Base-by-base conservation (phyloP, 495 filamentous ascomycete species). In the Lichina pygmaea region DNA sequence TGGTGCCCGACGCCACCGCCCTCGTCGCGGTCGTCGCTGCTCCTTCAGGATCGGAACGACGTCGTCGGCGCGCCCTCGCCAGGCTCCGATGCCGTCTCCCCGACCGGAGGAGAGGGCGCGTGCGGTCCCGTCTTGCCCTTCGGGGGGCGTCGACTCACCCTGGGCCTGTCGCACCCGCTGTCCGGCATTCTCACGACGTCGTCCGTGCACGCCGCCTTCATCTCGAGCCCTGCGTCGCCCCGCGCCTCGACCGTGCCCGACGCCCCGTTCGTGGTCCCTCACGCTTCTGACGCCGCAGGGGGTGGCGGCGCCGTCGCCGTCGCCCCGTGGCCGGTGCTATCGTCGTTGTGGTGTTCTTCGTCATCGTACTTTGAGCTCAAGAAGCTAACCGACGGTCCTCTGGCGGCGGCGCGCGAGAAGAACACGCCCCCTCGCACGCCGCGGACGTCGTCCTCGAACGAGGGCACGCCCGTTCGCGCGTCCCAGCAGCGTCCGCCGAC, bases 391-490 rank as follows among this genome's bases (percentile, higher is more conserved):
- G 63, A 73, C 66, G 72, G 71, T 68, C 67, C 68, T 63, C 59
- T 64, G 53, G 60, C 64, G 62, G 63, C 58, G 59, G 60, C 65
- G 57, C 62, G 58, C 60, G 58, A 70, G 66, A 91, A 93, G 85
- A 92, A 78, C 64, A 86, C 80, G 49, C 78, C 82, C 50, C 74
- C 83, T 36, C 81, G 83, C 47, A 89, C 85, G 33, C 86, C 82
- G 46, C 75, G 85, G 57, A 74, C 85, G 42, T 71, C 83, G 57
- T 71, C 83, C 57, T 92, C 85, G 41, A 71, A 73, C 58, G 71
- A 72, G 50, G 60, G 63, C 52, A 55, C 54, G 43, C 46, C 58
- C 54, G 49, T 58, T 52, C 55, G 61, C 44, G 13, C 13, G 11
- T 11, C 36, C 36, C 55, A 63, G 50, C 44, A 55, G 54, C 51